phyloP scores from a whole-genome alignment of 192 early-diverging fungal genomes.

The Podila epicladia region DNA sequence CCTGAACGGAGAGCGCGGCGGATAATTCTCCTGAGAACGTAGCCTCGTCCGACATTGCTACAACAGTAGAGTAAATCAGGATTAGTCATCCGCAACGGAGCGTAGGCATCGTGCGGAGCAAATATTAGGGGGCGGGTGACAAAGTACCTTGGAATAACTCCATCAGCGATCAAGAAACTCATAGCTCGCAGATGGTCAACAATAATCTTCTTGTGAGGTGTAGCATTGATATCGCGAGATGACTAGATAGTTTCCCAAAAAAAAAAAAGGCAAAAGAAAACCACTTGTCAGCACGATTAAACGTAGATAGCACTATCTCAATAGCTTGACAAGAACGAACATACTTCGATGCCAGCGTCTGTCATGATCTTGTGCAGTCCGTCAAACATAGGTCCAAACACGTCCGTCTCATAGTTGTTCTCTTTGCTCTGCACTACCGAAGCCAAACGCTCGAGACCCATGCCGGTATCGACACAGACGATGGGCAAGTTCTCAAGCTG shows the following conservation, averaged over 20 bases:
- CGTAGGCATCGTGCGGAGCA: no score
- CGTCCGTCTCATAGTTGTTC: slow-evolving; percentile 66
- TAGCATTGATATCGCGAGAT: slow-evolving; percentile 41
- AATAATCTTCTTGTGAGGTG: slow-evolving; percentile 64
- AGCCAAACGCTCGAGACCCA: slow-evolving; percentile 67
- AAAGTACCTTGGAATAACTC: slow-evolving; percentile 62
- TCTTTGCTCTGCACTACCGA: slow-evolving; percentile 60
- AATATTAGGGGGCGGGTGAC: no score
- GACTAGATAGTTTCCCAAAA: slow-evolving; percentile 13
- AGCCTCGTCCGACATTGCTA: slow-evolving; percentile 63
- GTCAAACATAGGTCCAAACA: slow-evolving; percentile 54
- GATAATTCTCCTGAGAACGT: slow-evolving; percentile 69
- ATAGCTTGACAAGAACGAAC: background rate
- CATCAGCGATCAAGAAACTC: slow-evolving; percentile 66
- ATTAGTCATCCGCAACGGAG: background rate
- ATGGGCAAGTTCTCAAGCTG: slow-evolving; percentile 55
- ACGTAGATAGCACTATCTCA: background rate
- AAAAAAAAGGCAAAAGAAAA: background rate
- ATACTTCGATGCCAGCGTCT: slow-evolving; percentile 37
- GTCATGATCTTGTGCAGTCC: slow-evolving; percentile 53
- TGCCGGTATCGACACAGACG: slow-evolving; percentile 70
- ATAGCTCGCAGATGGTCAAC: slow-evolving; percentile 66
- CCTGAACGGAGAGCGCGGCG: slow-evolving; percentile 65
- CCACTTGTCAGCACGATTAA: background rate
- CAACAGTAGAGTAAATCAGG: background rate